Percentiles rank a stretch among this genome's conserved stretches.
These are phyloP conservation scores for Wickerhamomyces mucosus DNA, from an alignment of 805 yeast species.

Conservation along the genomic window DNA sequence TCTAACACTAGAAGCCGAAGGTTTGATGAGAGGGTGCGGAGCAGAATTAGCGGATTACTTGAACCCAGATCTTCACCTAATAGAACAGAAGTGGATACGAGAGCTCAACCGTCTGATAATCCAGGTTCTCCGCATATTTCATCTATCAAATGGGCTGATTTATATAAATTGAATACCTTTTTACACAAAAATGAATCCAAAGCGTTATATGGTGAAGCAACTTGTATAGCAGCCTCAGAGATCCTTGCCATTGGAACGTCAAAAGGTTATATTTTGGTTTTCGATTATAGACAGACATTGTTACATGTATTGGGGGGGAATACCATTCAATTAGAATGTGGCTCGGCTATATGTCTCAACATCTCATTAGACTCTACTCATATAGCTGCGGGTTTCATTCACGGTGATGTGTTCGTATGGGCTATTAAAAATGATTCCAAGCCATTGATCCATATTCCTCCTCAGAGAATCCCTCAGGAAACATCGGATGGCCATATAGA, in stretches of 20 bases:
- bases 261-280: slow-evolving; percentile 54
- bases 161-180: slow-evolving; percentile 28
- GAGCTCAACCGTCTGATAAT: not conserved
- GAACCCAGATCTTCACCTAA: not conserved
- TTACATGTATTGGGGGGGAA: slow-evolving; percentile 30
- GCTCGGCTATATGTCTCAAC: slow-evolving; percentile 44
- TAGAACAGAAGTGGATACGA: slow-evolving; percentile 1
- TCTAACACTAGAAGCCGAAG: slow-evolving; percentile 5
- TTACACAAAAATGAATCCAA: slow-evolving; percentile 25
- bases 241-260: slow-evolving; percentile 60
- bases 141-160: slow-evolving; percentile 28
- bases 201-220: slow-evolving; percentile 41
- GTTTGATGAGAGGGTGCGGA: slow-evolving; percentile 15
- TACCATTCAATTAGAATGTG: slow-evolving; percentile 24
- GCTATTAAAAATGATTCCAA: slow-evolving; percentile 33
- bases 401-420: slow-evolving; percentile 67
- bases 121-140: not conserved
- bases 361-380: slow-evolving; percentile 62
- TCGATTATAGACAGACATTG: slow-evolving; percentile 58
- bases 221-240: slow-evolving; percentile 33
- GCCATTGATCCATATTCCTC: slow-evolving; percentile 16
- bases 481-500: slow-evolving; percentile 24
- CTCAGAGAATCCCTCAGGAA: slow-evolving; percentile 10
- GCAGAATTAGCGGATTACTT: slow-evolving; percentile 9
- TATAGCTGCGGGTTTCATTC: slow-evolving; percentile 57